These are phyloP conservation scores for Leptographium flavum DNA, from an alignment of 2,329 filamentous ascomycete species.

Conservation along the genomic window DNA sequence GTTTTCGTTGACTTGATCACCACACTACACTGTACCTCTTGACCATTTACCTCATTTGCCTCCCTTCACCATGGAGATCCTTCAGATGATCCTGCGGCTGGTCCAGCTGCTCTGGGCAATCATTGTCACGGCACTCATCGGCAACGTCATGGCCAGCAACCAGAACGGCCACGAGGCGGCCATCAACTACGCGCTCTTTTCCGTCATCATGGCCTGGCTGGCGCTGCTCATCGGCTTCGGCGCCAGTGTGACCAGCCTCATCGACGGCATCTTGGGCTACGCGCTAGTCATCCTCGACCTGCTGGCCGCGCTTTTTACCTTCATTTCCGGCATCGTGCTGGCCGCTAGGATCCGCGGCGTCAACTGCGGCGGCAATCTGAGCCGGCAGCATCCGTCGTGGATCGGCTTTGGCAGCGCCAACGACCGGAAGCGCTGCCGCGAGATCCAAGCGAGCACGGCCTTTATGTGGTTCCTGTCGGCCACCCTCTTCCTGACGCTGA, in stretches of 20 bases:
- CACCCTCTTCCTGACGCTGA: slow-evolving; percentile 40
- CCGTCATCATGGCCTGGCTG: slow-evolving; percentile 51
- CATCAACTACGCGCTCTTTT: slow-evolving; percentile 56
- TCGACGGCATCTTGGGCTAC: slow-evolving; percentile 31
- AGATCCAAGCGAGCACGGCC: slow-evolving; percentile 58
- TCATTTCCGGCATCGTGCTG: slow-evolving; percentile 56
- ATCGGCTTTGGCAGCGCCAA: slow-evolving; percentile 49
- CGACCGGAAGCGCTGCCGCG: slow-evolving; percentile 52
- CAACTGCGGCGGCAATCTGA: slow-evolving; percentile 45
- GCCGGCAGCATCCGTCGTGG: slow-evolving; percentile 27
- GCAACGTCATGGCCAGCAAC: slow-evolving; percentile 42
- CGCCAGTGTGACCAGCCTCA: slow-evolving; percentile 29
- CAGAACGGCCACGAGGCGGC: slow-evolving; percentile 28
- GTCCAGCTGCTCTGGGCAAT: slow-evolving; percentile 37
- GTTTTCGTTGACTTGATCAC: not conserved
- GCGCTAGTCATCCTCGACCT: slow-evolving; percentile 41
- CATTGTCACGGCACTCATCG: slow-evolving; percentile 40
- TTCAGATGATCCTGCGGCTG: slow-evolving; percentile 31
- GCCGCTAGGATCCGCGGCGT: slow-evolving; percentile 54
- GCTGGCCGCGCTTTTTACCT: slow-evolving; percentile 50
- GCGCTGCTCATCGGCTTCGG: slow-evolving; percentile 48
- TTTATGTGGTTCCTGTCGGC: slow-evolving; percentile 72
- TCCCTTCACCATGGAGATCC: slow-evolving; percentile 23
- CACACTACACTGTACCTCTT: too few species aligned
- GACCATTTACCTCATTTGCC: too few species aligned